A percentile compares a stretch with the other conserved stretches of the same genome.
Evolutionary conservation across 2,329 filamentous ascomycete species (phyloP).

Genomic region (Colletotrichum musae): DNA sequence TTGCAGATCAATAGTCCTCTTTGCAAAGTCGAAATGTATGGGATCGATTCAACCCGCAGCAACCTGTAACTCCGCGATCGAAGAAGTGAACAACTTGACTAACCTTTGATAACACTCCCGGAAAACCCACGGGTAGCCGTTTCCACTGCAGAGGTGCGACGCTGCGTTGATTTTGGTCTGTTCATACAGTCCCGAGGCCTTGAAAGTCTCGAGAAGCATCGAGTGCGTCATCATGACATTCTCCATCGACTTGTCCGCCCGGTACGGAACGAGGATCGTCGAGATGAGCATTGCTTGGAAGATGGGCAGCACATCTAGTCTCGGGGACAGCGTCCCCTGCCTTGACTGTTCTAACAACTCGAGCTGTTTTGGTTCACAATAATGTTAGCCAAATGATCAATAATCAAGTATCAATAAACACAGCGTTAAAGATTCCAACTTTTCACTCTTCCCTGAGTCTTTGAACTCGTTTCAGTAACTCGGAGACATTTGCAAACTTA

Average conservation of each 20-base stretch:
- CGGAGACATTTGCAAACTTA: background rate
- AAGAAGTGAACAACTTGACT: background rate
- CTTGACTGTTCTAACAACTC: slow-evolving; percentile 24
- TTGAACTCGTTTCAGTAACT: background rate
- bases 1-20: too few species aligned
- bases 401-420: background rate
- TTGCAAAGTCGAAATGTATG: too few species aligned
- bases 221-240: slow-evolving; percentile 33
- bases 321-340: slow-evolving; percentile 19
- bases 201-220: slow-evolving; percentile 30
- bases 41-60: too few species aligned
- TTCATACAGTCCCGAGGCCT: slow-evolving; percentile 24
- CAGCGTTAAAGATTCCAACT: too few species aligned
- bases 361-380: background rate
- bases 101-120: slow-evolving; percentile 31
- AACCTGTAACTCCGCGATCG: too few species aligned
- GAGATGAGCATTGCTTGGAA: slow-evolving; percentile 28
- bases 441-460: too few species aligned
- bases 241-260: slow-evolving; percentile 26
- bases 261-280: slow-evolving; percentile 30
- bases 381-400: background rate
- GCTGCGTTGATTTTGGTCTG: slow-evolving; percentile 22
- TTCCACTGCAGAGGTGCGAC: background rate
- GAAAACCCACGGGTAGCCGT: slow-evolving; percentile 20
- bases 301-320: slow-evolving; percentile 17